phyloP scores from a whole-genome alignment of 352 stramenopile genomes.

The Globisporangium takayamanum region DNA sequence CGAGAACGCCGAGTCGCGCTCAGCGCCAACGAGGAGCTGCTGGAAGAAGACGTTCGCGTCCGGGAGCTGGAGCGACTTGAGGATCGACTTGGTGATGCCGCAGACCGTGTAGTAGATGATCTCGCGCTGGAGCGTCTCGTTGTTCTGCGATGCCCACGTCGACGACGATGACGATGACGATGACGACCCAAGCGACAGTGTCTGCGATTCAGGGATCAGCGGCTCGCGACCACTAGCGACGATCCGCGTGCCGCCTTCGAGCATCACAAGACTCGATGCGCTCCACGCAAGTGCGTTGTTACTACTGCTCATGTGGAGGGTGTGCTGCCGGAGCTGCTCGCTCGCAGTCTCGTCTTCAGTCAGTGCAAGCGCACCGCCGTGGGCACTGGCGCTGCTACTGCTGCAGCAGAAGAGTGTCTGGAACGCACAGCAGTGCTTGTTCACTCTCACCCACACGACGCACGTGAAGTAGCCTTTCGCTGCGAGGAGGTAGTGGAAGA shows the following conservation, averaged over 20 bases:
- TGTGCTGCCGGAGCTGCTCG: not conserved
- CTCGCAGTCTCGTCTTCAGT: not conserved
- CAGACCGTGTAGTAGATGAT: conserved; percentile 84
- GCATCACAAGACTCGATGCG: conserved; percentile 8
- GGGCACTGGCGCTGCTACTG: not conserved
- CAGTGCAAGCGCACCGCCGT: not conserved
- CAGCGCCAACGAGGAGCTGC: conserved; percentile 51
- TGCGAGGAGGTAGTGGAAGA: conserved; percentile 55
- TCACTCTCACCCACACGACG: conserved; percentile 61
- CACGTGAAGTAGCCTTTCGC: conserved; percentile 59
- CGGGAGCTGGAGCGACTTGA: conserved; percentile 35
- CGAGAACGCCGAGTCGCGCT: conserved; percentile 36
- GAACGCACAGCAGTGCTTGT: conserved; percentile 49
- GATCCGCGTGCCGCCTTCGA: conserved; percentile 1
- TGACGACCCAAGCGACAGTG: not conserved
- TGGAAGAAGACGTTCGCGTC: conserved; percentile 21
- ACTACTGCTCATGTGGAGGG: not conserved
- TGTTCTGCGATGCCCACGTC: conserved; percentile 52
- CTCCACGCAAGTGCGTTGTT: conserved; percentile 6
- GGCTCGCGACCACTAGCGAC: not conserved
- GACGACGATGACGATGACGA: conserved; percentile 24
- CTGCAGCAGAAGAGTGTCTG: conserved; percentile 23
- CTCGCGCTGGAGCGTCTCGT: conserved; percentile 69
- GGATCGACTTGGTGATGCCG: conserved; percentile 71
- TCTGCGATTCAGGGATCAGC: too few species aligned